phyloP scores from a whole-genome alignment of 1,139 yeast species.

The Fermentozyma sake region DNA sequence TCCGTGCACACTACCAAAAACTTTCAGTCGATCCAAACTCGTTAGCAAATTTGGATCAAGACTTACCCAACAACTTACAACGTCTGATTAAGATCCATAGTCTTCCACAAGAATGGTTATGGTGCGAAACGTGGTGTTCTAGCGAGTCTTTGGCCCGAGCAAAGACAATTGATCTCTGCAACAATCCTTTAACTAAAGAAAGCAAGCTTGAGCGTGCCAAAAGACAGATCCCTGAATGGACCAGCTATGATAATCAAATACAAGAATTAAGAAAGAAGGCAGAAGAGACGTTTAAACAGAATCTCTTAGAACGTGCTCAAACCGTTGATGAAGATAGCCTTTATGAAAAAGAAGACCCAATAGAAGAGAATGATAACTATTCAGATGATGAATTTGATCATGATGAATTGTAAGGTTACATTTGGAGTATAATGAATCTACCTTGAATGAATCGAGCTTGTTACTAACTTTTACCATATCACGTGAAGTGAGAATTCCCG shows the following conservation, averaged over 20 bases:
- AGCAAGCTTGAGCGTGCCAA: conserved; percentile 70
- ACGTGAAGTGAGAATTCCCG: no score
- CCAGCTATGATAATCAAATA: conserved; percentile 53
- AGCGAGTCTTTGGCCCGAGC: conserved; percentile 57
- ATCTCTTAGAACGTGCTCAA: conserved; percentile 2
- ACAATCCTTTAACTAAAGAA: conserved; percentile 77
- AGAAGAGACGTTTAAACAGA: conserved; percentile 1
- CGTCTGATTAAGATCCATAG: conserved; percentile 60
- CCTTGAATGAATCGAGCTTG: no score
- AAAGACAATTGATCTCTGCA: conserved; percentile 77
- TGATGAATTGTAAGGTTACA: conserved; percentile 11
- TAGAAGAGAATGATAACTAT: conserved; percentile 2
- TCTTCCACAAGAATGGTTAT: conserved; percentile 78
- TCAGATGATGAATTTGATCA: conserved; percentile 8
- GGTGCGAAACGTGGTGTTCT: conserved; percentile 96
- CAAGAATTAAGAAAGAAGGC: conserved; percentile 3
- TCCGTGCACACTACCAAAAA: conserved; percentile 84
- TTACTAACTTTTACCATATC: no score
- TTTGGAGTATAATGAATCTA: no score
- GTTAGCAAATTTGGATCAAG: conserved; percentile 82
- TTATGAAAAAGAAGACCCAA: conserved; percentile 3
- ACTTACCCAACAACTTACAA: conserved; percentile 85
- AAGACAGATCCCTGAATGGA: conserved; percentile 78
- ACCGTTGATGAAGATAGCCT: conserved; percentile 2
- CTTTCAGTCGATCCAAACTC: conserved; percentile 77